Percentiles rank a stretch among this genome's conserved stretches.
These are phyloP conservation scores for Solanum sitiens DNA, from an alignment of 257 asterid genomes.

Conservation along the genomic window DNA sequence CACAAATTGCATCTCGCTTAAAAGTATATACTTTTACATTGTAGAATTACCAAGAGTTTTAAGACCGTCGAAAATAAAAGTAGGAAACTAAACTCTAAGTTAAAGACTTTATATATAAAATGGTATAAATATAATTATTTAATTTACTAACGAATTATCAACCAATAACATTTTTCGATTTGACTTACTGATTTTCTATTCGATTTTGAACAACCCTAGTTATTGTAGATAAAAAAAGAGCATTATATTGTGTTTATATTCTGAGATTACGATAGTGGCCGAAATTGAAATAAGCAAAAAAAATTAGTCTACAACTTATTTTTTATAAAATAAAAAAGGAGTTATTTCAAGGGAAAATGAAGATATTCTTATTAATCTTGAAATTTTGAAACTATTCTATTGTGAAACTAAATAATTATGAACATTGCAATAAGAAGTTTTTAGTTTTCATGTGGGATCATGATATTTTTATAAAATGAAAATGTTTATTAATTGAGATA, in stretches of 20 bases:
- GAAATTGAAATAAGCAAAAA: neutral
- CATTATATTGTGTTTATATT: neutral
- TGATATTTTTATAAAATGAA: neutral
- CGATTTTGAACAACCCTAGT: accelerated
- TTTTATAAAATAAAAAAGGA: neutral
- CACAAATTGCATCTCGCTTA: too few species aligned
- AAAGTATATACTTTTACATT: too few species aligned
- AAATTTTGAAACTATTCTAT: neutral
- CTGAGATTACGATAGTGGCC: neutral
- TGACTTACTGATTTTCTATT: accelerated
- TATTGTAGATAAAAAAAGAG: too few species aligned
- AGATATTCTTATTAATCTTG: neutral
- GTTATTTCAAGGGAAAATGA: neutral
- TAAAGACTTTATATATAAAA: neutral
- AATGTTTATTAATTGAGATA: neutral
- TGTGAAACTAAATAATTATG: neutral
- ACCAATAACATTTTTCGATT: too few species aligned
- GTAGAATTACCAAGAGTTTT: neutral
- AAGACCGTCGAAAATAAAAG: too few species aligned
- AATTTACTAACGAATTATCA: neutral
- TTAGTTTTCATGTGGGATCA: neutral
- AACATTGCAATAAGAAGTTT: neutral
- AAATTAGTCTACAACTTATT: neutral
- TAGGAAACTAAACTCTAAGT: too few species aligned
- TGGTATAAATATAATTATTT: too few species aligned